Evolutionary conservation across 2,329 filamentous ascomycete species (phyloP), one percentile per base, ranked within the genome.

Genomic region (Cryphonectria nitschkei): DNA sequence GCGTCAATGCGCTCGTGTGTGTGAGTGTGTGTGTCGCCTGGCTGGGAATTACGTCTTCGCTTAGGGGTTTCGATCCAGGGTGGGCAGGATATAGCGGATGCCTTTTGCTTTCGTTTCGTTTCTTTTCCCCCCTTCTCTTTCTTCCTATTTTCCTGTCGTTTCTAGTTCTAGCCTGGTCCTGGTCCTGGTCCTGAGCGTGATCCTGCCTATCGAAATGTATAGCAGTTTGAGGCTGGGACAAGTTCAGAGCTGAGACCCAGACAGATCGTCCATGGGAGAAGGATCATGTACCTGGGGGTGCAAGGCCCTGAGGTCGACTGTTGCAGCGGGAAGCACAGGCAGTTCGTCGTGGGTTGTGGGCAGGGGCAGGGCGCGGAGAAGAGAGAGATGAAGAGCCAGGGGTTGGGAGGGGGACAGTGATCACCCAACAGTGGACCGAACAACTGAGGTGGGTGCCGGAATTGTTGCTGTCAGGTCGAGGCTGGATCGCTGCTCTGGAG

Each of bases 31-130:
- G 54, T 58, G 13, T 58, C 54, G 54, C 16, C 54, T 19, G 54
- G 54, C 54, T 58, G 54, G 54, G 54, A 58, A 58, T 34, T 58
- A 58, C 54, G 29, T 32, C 54, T 58, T 58, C 54, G 54, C 54
- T 58, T 58, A 58, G 54, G 54, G 54, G 54, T 50, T 8, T 58
- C 54, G 26, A 58, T 32, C 54, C 54, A 16, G 54, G 54, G 54
- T 58, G 54, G 54, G 26, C 13, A 58, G 54, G 13, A 58, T 32
- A 58, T 16, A 32, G 29, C 54, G 14, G 26, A 58, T 58, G 54
- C 16, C 52, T 14, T 26, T 29, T 29, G 52, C 16, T 29, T 56
- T 56, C n/a, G 52, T 56, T 50, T 50, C 46, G 46, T 50, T 50
- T 50, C 43, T 16, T 22, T 50, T 50, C 16, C 5, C 43, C 43